Evolutionary conservation across 2,329 filamentous ascomycete genomes (phyloP).

Genomic region (Cladorrhinum sp.): DNA sequence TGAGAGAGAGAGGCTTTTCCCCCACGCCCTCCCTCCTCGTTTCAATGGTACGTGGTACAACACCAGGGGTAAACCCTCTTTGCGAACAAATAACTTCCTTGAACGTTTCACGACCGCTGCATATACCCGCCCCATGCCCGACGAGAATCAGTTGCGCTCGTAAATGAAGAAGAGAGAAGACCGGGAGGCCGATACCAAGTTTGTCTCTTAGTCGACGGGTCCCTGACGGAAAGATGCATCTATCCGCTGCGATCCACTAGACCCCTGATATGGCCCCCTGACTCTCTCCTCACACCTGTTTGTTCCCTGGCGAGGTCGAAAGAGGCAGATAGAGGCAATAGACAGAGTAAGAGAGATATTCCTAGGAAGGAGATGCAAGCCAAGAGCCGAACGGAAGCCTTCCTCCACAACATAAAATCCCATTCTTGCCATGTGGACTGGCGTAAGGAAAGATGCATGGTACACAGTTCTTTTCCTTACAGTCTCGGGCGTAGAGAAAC

Average conservation of each 20-base stretch:
- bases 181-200: constrained; percentile 14
- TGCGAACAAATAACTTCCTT: constrained; percentile 9
- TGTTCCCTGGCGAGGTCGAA: not conserved
- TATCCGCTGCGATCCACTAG: constrained; percentile 9
- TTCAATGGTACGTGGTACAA: not conserved
- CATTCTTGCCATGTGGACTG: constrained; percentile 14
- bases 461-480: not conserved
- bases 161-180: constrained; percentile 24
- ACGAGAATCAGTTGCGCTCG: constrained; percentile 40
- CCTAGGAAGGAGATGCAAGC: not conserved
- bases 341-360: not conserved
- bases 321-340: no score
- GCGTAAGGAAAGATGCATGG: constrained; percentile 14
- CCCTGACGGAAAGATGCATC: constrained; percentile 13
- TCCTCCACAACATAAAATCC: not conserved
- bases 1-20: not conserved
- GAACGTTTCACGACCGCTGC: constrained; percentile 26
- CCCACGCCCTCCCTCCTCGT: not conserved
- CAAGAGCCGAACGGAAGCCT: not conserved
- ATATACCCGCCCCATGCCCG: constrained; percentile 34
- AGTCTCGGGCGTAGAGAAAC: not conserved
- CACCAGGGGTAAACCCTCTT: not conserved
- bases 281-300: not conserved
- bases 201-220: constrained; percentile 13
- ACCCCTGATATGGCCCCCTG: constrained; percentile 6